These are phyloP conservation scores for Phaeomoniella chlamydospora DNA, from an alignment of 2,329 filamentous ascomycete genomes.

Conservation along the genomic window DNA sequence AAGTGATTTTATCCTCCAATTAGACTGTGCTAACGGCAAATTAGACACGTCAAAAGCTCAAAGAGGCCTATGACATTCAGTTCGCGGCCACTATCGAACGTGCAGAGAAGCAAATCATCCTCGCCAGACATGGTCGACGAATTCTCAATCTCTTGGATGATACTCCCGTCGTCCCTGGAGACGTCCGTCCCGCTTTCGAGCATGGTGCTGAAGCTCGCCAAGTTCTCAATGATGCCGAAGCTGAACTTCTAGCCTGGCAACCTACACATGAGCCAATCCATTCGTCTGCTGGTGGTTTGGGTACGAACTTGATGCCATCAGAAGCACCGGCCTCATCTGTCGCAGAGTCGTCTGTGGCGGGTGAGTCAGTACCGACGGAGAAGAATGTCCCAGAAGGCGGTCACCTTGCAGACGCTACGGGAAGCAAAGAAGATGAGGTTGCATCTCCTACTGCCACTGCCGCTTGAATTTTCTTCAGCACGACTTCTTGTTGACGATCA, in stretches of 20 bases:
- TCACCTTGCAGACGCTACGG: background rate
- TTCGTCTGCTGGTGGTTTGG: constrained; percentile 32
- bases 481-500: no score
- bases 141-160: constrained; percentile 80
- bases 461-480: no score
- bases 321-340: constrained; percentile 11
- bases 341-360: background rate
- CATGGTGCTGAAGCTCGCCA: constrained; percentile 57
- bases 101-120: constrained; percentile 89
- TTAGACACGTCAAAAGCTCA: constrained; percentile 87
- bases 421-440: background rate
- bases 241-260: constrained; percentile 67
- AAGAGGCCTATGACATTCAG: constrained; percentile 82
- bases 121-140: constrained; percentile 78
- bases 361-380: background rate
- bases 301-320: constrained; percentile 21
- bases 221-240: constrained; percentile 83
- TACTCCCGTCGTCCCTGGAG: constrained; percentile 75
- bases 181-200: constrained; percentile 55
- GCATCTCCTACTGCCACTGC: background rate
- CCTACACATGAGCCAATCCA: constrained; percentile 39
- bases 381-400: background rate
- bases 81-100: constrained; percentile 87
- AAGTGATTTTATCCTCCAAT: background rate
- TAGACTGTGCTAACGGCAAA: constrained; percentile 2